These are phyloP conservation scores for Biancaea sappan DNA, from an alignment of 306 rosid genomes.

Conservation along the genomic window DNA sequence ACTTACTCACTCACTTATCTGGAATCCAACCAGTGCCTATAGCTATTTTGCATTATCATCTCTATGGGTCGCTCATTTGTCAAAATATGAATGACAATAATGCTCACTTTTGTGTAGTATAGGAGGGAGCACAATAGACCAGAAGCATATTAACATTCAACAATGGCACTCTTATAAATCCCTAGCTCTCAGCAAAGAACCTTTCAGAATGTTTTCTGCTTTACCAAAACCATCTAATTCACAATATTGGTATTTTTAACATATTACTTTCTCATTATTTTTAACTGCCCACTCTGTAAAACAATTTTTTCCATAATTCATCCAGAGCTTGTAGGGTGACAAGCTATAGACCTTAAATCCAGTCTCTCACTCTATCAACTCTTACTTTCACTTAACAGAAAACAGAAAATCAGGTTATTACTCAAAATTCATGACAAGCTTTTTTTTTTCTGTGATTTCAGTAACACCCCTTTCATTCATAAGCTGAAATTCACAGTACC, in stretches of 20 bases:
- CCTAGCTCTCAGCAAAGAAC: background rate
- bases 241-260: background rate
- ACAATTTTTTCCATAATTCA: background rate
- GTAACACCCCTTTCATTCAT: background rate
- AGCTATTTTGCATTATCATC: background rate
- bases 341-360: background rate
- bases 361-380: background rate
- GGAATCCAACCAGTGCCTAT: background rate
- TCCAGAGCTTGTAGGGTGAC: background rate
- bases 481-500: background rate
- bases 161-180: background rate
- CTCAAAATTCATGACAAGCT: background rate
- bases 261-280: background rate
- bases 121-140: too few relatives aligned
- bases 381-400: background rate
- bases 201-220: background rate
- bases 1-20: too few relatives aligned
- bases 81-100: too few relatives aligned
- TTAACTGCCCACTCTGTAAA: background rate
- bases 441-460: background rate
- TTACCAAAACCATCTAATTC: background rate
- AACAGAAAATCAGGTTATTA: background rate
- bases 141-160: background rate
- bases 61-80: too few relatives aligned
- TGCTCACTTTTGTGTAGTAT: too few relatives aligned